Evolutionary conservation across 2,329 filamentous ascomycete species (phyloP), one percentile per base, ranked within the genome.

Genomic region (Teratosphaeria viscida): DNA sequence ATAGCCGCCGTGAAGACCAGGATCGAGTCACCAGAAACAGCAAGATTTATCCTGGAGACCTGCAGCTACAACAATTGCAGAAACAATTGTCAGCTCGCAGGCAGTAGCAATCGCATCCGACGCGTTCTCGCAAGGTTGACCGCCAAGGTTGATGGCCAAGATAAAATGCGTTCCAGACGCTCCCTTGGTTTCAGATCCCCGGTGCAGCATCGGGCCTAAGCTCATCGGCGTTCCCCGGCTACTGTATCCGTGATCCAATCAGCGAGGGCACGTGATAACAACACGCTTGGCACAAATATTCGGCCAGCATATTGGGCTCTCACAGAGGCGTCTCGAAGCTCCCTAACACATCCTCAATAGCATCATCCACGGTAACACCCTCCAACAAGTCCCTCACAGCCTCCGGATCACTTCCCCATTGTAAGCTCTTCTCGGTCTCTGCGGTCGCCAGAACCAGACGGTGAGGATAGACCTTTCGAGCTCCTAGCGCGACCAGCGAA

Each of bases 381-480:
- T 87, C 83, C 2, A 96, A 74, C 55, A 91, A 66, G 16, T 81
- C 79, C 63, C 82, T 79, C 1, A 96, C 83, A 3, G 88, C 88
- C 34, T 81, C 79, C 0, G 87, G 65, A 57, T 88, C 85, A 72
- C 92, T 96, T 0, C 94, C 94, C 85, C 95, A 99, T 72, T 96
- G 90, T 78, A 96, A 82, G 71, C 91, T 96, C 55, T 91, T 81
- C 76, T 97, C 94, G 60, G 85, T 83, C 62, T 84, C 81, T 0
- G 89, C 81, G 1, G 76, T 74, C 0, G 87, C 84, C 59, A 96
- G 81, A 14, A 82, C 74, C 35, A 99, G 85, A 8, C 91, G 86
- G 75, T 99, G 94, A 19, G 88, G 80, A 70, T 95, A 99, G 27
- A 95, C 82, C 76, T 97, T 97, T 62, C 84, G 84, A 1, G 87